These are phyloP conservation scores for Rhododendron ferrugineum DNA, from an alignment of 148 eudicot genomes.

Conservation along the genomic window DNA sequence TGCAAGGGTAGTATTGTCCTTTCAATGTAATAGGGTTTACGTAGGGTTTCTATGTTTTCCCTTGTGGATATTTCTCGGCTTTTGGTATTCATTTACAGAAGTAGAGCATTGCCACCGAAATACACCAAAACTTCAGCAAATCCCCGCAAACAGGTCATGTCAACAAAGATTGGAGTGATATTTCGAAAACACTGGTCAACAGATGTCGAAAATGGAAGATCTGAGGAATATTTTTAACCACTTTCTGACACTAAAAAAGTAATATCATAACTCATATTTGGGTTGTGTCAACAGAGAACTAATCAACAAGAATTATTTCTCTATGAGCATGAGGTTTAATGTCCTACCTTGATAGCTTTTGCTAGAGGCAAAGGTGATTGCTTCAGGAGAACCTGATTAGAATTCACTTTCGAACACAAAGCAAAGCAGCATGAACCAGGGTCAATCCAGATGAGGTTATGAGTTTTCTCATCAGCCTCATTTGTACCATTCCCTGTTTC, in stretches of 20 bases:
- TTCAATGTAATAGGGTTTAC: no score
- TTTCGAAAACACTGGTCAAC: not conserved
- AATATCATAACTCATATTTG: not conserved
- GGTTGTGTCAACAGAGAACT: not conserved
- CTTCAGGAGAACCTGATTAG: conserved; percentile 65
- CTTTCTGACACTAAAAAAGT: not conserved
- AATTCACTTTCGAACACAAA: conserved; percentile 64
- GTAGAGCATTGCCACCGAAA: not conserved
- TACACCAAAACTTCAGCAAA: not conserved
- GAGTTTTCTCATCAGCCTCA: conserved; percentile 26
- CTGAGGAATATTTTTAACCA: not conserved
- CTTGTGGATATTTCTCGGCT: no score
- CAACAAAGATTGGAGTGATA: not conserved
- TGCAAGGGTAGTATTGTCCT: no score
- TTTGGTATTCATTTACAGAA: not conserved
- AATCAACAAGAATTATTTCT: not conserved
- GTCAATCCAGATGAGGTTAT: conserved; percentile 69
- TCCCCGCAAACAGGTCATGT: no score
- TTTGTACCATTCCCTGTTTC: conserved; percentile 24
- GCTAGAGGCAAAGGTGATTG: conserved; percentile 86
- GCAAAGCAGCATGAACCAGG: conserved; percentile 86
- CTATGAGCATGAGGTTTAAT: not conserved
- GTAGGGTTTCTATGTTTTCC: no score
- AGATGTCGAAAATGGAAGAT: conserved; percentile 2
- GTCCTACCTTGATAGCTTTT: conserved; percentile 82